These are phyloP conservation scores for Phytophthora cryptogea DNA, from an alignment of 352 stramenopile species.

Conservation along the genomic window DNA sequence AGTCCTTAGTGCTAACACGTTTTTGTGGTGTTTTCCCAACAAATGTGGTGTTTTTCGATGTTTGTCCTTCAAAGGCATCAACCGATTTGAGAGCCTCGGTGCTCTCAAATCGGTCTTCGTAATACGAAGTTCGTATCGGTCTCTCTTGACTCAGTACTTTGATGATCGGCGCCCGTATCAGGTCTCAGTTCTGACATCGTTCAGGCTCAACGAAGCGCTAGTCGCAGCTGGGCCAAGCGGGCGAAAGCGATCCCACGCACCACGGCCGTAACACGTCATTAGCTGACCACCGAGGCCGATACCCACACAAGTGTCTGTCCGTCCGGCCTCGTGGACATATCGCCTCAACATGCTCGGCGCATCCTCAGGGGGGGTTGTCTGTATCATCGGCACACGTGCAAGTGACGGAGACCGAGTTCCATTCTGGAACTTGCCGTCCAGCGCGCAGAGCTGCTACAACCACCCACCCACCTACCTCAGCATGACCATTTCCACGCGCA, in stretches of 20 bases:
- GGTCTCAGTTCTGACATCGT: conserved; percentile 27
- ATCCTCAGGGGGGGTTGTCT: conserved; percentile 14
- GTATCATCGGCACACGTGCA: background rate
- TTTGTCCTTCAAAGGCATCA: background rate
- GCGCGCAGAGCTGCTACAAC: conserved; percentile 18
- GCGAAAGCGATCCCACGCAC: conserved; percentile 3
- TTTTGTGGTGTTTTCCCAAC: too few relatives aligned
- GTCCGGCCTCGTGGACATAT: conserved; percentile 18
- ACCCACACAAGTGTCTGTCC: background rate
- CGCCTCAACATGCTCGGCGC: conserved; percentile 18
- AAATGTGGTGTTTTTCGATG: too few relatives aligned
- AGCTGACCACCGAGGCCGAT: background rate
- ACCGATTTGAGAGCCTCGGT: background rate
- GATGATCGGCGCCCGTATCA: conserved; percentile 11
- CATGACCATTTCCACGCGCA: conserved; percentile 38
- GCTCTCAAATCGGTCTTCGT: too few relatives aligned
- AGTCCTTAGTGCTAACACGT: too few relatives aligned
- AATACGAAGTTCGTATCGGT: too few relatives aligned
- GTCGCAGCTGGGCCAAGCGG: background rate
- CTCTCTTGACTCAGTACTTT: too few relatives aligned
- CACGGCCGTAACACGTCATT: conserved; percentile 34
- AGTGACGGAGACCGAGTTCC: background rate
- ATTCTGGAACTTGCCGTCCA: conserved; percentile 27
- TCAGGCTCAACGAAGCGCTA: conserved; percentile 19
- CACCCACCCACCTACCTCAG: background rate